These are phyloP conservation scores for Cyclocybe cylindracea DNA, from an alignment of 768 basidiomycete genomes.

Conservation along the genomic window DNA sequence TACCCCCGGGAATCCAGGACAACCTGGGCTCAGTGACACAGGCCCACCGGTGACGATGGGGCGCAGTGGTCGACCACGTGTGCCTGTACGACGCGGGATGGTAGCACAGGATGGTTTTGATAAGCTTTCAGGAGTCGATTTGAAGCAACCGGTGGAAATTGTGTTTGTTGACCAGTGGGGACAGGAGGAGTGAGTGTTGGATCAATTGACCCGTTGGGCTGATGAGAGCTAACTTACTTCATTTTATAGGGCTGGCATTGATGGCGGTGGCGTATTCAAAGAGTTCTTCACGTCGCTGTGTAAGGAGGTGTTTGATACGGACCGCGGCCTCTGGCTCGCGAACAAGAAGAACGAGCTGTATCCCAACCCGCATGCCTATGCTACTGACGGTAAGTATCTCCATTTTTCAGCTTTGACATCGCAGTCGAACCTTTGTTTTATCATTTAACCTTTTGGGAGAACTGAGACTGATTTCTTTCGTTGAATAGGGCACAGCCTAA, in stretches of 20 bases:
- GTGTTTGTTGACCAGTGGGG: constrained; percentile 92
- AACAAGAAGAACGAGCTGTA: constrained; percentile 93
- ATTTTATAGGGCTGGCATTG: constrained; percentile 78
- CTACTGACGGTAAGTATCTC: constrained; percentile 70
- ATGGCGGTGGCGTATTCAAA: constrained; percentile 97
- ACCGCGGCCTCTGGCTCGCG: constrained; percentile 91
- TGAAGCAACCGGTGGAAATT: constrained; percentile 86
- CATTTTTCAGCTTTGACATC: too few species aligned
- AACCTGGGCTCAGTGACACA: too few species aligned
- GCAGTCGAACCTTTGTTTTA: background rate
- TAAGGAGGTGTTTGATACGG: constrained; percentile 93
- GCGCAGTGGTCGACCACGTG: constrained; percentile 30
- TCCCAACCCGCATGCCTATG: constrained; percentile 91
- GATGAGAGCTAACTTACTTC: constrained; percentile 1
- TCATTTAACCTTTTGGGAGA: background rate
- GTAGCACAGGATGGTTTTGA: constrained; percentile 94
- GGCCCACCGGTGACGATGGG: background rate
- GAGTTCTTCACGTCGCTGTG: constrained; percentile 94
- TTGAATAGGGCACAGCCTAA: constrained; percentile 73
- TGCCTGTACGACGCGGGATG: constrained; percentile 67
- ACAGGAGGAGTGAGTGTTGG: constrained; percentile 63
- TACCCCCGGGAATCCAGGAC: too few species aligned
- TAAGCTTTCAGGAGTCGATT: constrained; percentile 68
- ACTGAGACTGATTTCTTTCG: background rate
- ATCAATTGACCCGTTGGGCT: background rate